phyloP scores from a whole-genome alignment of 805 yeast species.

The Lipomyces sp. region DNA sequence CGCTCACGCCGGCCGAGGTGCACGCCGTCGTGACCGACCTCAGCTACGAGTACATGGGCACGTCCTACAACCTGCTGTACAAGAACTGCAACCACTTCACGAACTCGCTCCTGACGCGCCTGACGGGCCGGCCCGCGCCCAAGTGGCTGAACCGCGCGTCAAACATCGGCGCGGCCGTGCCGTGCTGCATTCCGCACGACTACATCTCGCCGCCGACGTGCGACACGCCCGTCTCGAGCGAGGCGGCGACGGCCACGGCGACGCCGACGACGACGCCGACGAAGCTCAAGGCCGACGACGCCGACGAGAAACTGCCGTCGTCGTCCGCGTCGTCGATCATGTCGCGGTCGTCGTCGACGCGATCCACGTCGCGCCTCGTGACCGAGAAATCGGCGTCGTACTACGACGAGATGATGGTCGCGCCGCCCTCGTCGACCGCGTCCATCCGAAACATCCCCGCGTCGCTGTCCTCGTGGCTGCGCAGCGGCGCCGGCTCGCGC shows the following conservation, averaged over 20 bases:
- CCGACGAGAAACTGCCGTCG: no score
- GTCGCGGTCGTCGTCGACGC: no score
- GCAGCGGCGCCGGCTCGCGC: neutral
- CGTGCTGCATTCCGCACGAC: slow-evolving; percentile 23
- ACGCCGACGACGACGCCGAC: neutral
- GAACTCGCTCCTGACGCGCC: slow-evolving; percentile 14
- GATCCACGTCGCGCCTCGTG: no score
- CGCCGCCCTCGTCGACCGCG: neutral
- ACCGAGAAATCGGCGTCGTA: slow-evolving; percentile 3
- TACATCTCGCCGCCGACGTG: slow-evolving; percentile 19
- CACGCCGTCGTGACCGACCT: slow-evolving; percentile 24
- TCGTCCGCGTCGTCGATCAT: no score
- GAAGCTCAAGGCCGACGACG: no score
- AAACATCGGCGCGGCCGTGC: slow-evolving; percentile 18
- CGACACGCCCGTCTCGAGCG: neutral
- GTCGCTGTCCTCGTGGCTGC: neutral
- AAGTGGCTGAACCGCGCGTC: slow-evolving; percentile 28
- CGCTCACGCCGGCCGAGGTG: slow-evolving; percentile 24
- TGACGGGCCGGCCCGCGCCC: slow-evolving; percentile 20
- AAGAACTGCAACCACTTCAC: slow-evolving; percentile 29
- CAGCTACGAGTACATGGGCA: slow-evolving; percentile 24
- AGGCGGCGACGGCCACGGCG: neutral
- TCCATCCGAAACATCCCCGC: neutral
- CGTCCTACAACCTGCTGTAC: slow-evolving; percentile 25
- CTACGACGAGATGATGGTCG: slow-evolving; percentile 6